These are phyloP conservation scores for Mortierella sp. DNA, from an alignment of 371 early-diverging fungal genomes.

Conservation along the genomic window DNA sequence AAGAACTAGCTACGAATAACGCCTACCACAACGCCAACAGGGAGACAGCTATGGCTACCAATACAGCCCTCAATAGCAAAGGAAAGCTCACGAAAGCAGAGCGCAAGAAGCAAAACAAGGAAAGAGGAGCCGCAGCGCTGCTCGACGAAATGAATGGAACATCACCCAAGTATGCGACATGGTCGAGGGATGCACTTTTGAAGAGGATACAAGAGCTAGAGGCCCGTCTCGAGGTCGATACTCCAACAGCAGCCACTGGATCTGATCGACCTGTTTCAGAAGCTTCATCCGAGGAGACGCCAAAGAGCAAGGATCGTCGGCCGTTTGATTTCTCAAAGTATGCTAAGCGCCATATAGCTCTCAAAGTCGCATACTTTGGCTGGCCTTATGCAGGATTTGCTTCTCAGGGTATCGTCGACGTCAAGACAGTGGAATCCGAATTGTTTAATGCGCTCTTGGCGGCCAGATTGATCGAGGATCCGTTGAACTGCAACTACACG, in stretches of 20 bases:
- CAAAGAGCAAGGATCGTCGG: constrained; percentile 56
- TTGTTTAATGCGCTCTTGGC: constrained; percentile 81
- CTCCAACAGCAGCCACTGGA: constrained; percentile 8
- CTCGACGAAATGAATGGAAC: constrained; percentile 14
- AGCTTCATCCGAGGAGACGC: constrained; percentile 33
- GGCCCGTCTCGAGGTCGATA: too few species aligned
- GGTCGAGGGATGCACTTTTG: constrained; percentile 41
- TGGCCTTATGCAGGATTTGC: constrained; percentile 94
- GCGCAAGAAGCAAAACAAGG: constrained; percentile 28
- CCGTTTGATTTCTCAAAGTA: constrained; percentile 86
- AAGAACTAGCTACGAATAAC: constrained; percentile 9
- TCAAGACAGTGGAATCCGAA: constrained; percentile 84
- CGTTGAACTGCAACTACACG: constrained; percentile 71
- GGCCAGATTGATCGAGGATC: constrained; percentile 75
- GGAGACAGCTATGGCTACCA: constrained; percentile 32
- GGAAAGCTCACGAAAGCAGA: constrained; percentile 38
- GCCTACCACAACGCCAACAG: neutral
- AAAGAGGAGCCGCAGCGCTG: constrained; percentile 16
- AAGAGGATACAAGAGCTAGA: constrained; percentile 44
- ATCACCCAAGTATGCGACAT: constrained; percentile 40
- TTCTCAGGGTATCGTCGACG: constrained; percentile 61
- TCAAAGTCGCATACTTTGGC: constrained; percentile 92
- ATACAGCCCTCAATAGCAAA: constrained; percentile 17
- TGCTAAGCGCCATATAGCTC: constrained; percentile 82
- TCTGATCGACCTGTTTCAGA: constrained; percentile 18